phyloP scores from a whole-genome alignment of 495 filamentous ascomycete genomes.

The Margaritispora aquatica region DNA sequence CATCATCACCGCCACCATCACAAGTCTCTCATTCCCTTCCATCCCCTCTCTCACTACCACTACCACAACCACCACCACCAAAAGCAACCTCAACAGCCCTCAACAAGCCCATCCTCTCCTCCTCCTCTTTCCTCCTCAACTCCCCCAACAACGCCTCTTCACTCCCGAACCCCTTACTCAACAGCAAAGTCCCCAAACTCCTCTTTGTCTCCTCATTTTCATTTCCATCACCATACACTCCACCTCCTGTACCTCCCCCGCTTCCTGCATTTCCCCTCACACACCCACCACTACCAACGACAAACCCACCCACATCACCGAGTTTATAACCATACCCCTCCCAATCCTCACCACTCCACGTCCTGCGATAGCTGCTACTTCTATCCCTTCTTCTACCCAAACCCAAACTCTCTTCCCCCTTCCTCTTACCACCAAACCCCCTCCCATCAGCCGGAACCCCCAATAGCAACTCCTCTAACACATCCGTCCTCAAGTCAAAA shows the following conservation, averaged over 20 bases:
- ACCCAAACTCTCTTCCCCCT: conserved; percentile 3
- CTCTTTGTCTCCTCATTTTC: background rate
- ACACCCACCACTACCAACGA: no score
- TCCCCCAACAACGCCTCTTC: conserved; percentile 14
- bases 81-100: conserved; percentile 13
- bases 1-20: background rate
- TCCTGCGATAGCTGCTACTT: conserved; percentile 7
- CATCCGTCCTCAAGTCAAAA: background rate
- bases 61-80: background rate
- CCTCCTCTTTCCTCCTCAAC: conserved; percentile 10
- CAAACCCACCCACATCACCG: no score
- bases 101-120: conserved; percentile 17
- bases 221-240: no score
- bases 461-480: background rate
- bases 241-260: background rate
- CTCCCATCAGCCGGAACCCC: background rate
- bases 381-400: no score
- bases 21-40: background rate
- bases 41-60: background rate
- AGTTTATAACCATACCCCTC: background rate
- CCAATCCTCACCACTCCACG: conserved; percentile 21
- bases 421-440: background rate
- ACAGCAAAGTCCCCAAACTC: conserved; percentile 3
- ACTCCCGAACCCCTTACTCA: conserved; percentile 23
- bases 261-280: no score